phyloP scores from a whole-genome alignment of 2,329 filamentous ascomycete species.

The Colletotrichum paranaense region DNA sequence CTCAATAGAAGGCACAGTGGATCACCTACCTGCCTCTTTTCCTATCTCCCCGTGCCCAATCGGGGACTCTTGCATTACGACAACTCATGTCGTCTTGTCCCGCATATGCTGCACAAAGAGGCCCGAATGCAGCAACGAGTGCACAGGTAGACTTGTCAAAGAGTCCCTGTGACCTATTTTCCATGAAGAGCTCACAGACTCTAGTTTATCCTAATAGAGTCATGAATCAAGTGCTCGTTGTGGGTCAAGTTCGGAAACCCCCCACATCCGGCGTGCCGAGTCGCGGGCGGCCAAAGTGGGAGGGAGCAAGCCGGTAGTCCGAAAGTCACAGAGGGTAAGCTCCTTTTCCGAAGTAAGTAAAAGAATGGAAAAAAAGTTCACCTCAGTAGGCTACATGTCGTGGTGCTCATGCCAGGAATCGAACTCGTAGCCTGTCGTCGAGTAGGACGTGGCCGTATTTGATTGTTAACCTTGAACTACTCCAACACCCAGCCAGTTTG shows the following conservation, averaged over 20 bases:
- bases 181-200: neutral
- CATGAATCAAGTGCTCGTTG: neutral
- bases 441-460: too few relatives aligned
- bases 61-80: neutral
- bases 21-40: neutral
- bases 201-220: neutral
- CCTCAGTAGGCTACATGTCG: too few relatives aligned
- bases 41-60: neutral
- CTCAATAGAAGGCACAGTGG: neutral
- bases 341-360: neutral
- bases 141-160: neutral
- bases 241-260: neutral
- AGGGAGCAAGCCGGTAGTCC: neutral
- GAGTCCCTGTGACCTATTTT: neutral
- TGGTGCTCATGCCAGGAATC: too few relatives aligned
- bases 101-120: neutral
- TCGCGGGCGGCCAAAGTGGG: neutral
- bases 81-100: neutral
- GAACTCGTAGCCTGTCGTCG: too few relatives aligned
- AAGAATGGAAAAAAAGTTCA: too few relatives aligned
- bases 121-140: neutral
- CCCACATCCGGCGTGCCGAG: too few relatives aligned
- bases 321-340: neutral
- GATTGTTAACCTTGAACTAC: too few relatives aligned
- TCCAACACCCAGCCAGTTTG: too few relatives aligned